A percentile compares a stretch with the other conserved stretches of the same genome.
Conservation (phyloP, 768 basidiomycete species). For the Sistotremastrum niveocremeum region DNA sequence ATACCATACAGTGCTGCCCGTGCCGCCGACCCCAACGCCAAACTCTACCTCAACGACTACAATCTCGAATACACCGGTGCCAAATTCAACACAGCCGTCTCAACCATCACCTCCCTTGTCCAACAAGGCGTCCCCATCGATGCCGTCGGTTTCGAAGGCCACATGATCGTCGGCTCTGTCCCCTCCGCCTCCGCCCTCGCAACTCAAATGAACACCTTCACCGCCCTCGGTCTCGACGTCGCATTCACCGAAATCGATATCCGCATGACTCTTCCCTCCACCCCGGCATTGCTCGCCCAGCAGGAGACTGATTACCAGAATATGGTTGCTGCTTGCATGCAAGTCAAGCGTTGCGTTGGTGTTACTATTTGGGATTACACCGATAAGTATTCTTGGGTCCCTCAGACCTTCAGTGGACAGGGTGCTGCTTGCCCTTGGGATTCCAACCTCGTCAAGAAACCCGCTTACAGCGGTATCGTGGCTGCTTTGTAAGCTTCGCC, state of each 20-base stretch:
- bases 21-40: constrained; percentile 39
- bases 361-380: constrained; percentile 39
- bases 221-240: constrained; percentile 28
- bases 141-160: too few species aligned
- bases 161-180: too few species aligned
- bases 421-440: constrained; percentile 28
- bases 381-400: constrained; percentile 34
- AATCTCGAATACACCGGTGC: constrained; percentile 16
- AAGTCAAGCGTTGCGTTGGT: constrained; percentile 26
- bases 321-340: constrained; percentile 33
- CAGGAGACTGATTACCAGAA: constrained; percentile 28
- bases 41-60: constrained; percentile 40
- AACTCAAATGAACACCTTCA: constrained; percentile 23
- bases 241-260: constrained; percentile 37
- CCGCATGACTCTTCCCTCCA: constrained; percentile 7
- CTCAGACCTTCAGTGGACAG: constrained; percentile 22
- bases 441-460: constrained; percentile 26
- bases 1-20: constrained; percentile 24
- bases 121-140: too few species aligned
- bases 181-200: too few species aligned
- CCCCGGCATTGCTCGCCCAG: constrained; percentile 4
- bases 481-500: too few species aligned
- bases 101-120: background rate
- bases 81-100: background rate
- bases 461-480: constrained; percentile 32